These are phyloP conservation scores for Phaeosphaeriaceae sp. DNA, from an alignment of 2,329 filamentous ascomycete genomes.

Conservation along the genomic window DNA sequence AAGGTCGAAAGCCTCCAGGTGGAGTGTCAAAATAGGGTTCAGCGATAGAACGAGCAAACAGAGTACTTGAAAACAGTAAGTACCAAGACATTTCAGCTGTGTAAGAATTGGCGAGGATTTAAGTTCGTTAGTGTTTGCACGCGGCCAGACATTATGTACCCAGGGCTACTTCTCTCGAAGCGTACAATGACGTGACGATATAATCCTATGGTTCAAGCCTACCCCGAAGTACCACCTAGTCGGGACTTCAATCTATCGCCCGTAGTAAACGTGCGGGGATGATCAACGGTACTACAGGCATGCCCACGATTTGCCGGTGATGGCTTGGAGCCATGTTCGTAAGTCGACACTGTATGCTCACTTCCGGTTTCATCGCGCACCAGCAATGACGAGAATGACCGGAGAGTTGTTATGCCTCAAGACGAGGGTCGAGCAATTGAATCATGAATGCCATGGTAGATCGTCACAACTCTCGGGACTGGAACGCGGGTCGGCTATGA, in stretches of 20 bases:
- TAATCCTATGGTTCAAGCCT: not conserved
- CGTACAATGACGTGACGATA: not conserved
- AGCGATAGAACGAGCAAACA: slow-evolving; percentile 1
- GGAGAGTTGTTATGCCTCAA: no score
- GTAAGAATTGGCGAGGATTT: not conserved
- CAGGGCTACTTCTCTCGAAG: not conserved
- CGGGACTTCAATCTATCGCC: not conserved
- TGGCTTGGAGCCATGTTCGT: not conserved
- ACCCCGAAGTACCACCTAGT: not conserved
- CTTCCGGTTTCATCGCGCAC: no score
- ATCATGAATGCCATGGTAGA: not conserved
- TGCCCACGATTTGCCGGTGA: not conserved
- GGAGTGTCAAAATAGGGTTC: slow-evolving; percentile 16
- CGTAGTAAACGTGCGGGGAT: not conserved
- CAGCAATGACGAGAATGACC: no score
- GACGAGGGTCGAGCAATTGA: no score
- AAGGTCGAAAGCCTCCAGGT: slow-evolving; percentile 15
- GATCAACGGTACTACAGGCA: not conserved
- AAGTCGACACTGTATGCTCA: no score
- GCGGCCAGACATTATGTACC: not conserved
- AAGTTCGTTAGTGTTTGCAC: not conserved
- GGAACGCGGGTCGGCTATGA: not conserved
- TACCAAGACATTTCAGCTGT: slow-evolving; percentile 3
- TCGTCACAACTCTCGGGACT: not conserved
- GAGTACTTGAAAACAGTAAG: not conserved